Evolutionary conservation across 2,329 filamentous ascomycete species (phyloP).

Genomic region (Microcyclospora tardicrescens): DNA sequence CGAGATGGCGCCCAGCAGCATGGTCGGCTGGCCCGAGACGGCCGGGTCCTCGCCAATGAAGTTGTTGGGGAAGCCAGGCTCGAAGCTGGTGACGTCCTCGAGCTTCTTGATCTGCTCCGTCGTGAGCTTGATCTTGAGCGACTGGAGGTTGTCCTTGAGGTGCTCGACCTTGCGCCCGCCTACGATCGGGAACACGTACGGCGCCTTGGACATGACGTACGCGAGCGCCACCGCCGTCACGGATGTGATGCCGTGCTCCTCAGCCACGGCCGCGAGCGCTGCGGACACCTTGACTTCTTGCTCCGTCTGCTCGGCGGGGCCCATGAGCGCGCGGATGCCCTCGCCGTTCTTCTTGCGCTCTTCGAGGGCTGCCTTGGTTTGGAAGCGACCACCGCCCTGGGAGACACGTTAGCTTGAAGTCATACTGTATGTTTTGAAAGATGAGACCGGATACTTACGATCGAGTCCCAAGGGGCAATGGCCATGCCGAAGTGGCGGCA

Average conservation of each 20-base stretch:
- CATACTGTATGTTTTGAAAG: neutral
- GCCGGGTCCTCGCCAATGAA: conserved; percentile 35
- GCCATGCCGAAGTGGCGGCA: conserved; percentile 29
- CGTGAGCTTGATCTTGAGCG: conserved; percentile 47
- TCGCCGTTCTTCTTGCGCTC: conserved; percentile 27
- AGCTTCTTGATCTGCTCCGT: conserved; percentile 53
- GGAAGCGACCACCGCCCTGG: conserved; percentile 30
- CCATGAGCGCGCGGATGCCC: conserved; percentile 18
- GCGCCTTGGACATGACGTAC: conserved; percentile 49
- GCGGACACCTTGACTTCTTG: conserved; percentile 40
- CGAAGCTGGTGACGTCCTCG: conserved; percentile 48
- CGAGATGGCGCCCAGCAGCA: conserved; percentile 15
- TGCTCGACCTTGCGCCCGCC: conserved; percentile 59
- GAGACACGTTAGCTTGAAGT: conserved; percentile 6
- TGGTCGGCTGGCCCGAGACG: conserved; percentile 13
- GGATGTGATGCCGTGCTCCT: conserved; percentile 35
- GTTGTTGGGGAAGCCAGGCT: conserved; percentile 53
- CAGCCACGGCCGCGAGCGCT: conserved; percentile 48
- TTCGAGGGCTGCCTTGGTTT: conserved; percentile 32
- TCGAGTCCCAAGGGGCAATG: conserved; percentile 44
- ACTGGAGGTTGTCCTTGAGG: conserved; percentile 56
- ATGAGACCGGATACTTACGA: conserved; percentile 2
- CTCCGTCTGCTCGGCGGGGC: conserved; percentile 22
- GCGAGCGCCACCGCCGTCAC: conserved; percentile 40
- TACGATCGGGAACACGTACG: conserved; percentile 61